phyloP scores from a whole-genome alignment of 805 yeast genomes.

The Maudiozyma turicensis region DNA sequence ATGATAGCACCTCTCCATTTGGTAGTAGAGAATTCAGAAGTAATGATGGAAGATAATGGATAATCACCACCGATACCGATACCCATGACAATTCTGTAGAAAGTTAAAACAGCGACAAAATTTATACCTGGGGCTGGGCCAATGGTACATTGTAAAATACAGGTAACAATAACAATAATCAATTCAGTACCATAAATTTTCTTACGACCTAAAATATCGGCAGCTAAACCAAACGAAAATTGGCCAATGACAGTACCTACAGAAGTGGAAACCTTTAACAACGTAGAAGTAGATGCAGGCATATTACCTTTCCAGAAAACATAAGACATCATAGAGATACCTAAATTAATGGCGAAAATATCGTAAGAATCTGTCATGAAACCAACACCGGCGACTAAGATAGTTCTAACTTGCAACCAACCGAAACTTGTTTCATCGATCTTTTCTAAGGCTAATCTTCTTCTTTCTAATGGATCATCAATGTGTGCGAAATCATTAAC shows the following conservation, averaged over 20 bases:
- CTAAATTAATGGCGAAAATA: slow-evolving; percentile 82
- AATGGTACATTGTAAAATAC: slow-evolving; percentile 63
- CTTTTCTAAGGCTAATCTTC: slow-evolving; percentile 73
- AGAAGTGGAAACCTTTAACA: slow-evolving; percentile 80
- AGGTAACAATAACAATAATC: slow-evolving; percentile 73
- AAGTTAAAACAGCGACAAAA: slow-evolving; percentile 63
- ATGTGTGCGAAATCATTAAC: slow-evolving; percentile 71
- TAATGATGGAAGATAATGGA: slow-evolving; percentile 86
- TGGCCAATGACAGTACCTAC: slow-evolving; percentile 94
- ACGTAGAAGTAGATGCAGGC: slow-evolving; percentile 65
- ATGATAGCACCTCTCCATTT: slow-evolving; percentile 97
- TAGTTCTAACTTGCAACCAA: slow-evolving; percentile 77
- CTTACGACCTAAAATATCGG: slow-evolving; percentile 80
- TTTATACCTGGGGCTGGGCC: slow-evolving; percentile 65
- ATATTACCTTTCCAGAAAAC: slow-evolving; percentile 59
- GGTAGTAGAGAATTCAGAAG: slow-evolving; percentile 87
- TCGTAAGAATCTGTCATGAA: slow-evolving; percentile 90
- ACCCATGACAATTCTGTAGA: slow-evolving; percentile 83
- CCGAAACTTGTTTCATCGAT: slow-evolving; percentile 73
- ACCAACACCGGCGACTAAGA: slow-evolving; percentile 86
- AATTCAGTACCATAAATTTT: slow-evolving; percentile 79
- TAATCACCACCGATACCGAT: slow-evolving; percentile 97
- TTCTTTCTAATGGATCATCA: slow-evolving; percentile 78
- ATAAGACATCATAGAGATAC: slow-evolving; percentile 65
- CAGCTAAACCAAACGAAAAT: slow-evolving; percentile 70